phyloP scores from a whole-genome alignment of 805 yeast species.

The Candida maesae region DNA sequence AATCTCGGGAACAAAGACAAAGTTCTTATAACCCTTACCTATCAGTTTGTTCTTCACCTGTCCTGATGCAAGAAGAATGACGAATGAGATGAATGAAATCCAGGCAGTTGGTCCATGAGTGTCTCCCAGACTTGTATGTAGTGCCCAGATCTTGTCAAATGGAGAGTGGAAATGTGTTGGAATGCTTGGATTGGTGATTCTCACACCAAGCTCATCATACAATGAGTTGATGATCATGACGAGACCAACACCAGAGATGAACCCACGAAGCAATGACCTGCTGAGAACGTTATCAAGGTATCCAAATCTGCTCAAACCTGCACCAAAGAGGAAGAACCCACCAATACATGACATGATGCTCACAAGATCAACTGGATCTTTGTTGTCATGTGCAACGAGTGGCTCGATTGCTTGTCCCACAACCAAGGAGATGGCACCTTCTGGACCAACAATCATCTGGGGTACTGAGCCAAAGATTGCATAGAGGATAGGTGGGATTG shows the following conservation, averaged over 20 bases:
- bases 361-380: slow-evolving; percentile 52
- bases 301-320: slow-evolving; percentile 83
- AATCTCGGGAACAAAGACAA: slow-evolving; percentile 80
- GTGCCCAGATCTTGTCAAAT: slow-evolving; percentile 59
- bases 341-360: slow-evolving; percentile 69
- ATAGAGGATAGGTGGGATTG: slow-evolving; percentile 76
- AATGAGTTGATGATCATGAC: slow-evolving; percentile 77
- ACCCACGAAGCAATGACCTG: slow-evolving; percentile 74
- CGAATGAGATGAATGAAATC: slow-evolving; percentile 53
- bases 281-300: slow-evolving; percentile 78
- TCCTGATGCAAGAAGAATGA: slow-evolving; percentile 39
- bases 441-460: slow-evolving; percentile 87
- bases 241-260: slow-evolving; percentile 79
- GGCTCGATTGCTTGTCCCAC: slow-evolving; percentile 75
- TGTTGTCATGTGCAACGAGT: slow-evolving; percentile 39
- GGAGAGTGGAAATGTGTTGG: slow-evolving; percentile 66
- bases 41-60: slow-evolving; percentile 36
- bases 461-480: slow-evolving; percentile 82
- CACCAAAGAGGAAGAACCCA: slow-evolving; percentile 66
- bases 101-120: slow-evolving; percentile 57
- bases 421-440: slow-evolving; percentile 80
- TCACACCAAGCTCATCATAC: slow-evolving; percentile 69
- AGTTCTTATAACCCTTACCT: slow-evolving; percentile 32
- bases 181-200: slow-evolving; percentile 39
- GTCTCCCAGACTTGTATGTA: slow-evolving; percentile 44